Percentiles rank a stretch among this genome's conserved stretches.
Evolutionary conservation across 2,329 filamentous ascomycete genomes (phyloP).

Genomic region (Aspergillus neoniger): DNA sequence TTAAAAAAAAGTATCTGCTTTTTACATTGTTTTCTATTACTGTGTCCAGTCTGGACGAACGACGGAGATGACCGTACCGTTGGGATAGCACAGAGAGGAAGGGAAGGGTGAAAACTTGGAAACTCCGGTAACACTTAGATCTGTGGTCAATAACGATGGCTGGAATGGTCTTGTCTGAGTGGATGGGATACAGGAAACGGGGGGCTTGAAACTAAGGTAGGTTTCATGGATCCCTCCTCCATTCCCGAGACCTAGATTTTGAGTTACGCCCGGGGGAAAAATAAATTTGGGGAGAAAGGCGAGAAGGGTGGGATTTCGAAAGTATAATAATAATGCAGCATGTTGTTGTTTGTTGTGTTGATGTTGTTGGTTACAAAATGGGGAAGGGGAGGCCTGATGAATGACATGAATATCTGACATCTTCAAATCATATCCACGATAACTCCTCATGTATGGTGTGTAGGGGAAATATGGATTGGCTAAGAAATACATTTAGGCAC

Average conservation of each 20-base stretch:
- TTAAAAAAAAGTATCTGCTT: no score
- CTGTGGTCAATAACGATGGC: constrained; percentile 10
- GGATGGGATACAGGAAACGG: constrained; percentile 15
- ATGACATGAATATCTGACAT: no score
- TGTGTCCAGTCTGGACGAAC: not conserved
- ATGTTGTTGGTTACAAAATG: not conserved
- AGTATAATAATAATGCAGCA: not conserved
- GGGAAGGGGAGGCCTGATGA: no score
- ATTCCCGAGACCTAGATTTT: constrained; percentile 16
- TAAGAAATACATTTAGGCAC: not conserved
- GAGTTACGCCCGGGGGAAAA: constrained; percentile 14
- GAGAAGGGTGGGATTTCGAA: not conserved
- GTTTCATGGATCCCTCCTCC: constrained; percentile 9
- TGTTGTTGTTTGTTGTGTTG: not conserved
- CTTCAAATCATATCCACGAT: no score
- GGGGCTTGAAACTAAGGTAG: not conserved
- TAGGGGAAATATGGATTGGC: not conserved
- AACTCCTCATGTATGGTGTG: not conserved
- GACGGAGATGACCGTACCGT: not conserved
- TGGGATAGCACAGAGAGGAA: not conserved
- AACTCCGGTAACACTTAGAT: no score
- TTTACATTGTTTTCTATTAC: not conserved
- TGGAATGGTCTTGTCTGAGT: constrained; percentile 12
- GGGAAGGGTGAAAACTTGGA: not conserved
- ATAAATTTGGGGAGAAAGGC: no score